Evolutionary conservation across 176 grass and related monocot genomes (phyloP), one percentile per base, ranked within the genome.

Genomic region (Areca catechu): DNA sequence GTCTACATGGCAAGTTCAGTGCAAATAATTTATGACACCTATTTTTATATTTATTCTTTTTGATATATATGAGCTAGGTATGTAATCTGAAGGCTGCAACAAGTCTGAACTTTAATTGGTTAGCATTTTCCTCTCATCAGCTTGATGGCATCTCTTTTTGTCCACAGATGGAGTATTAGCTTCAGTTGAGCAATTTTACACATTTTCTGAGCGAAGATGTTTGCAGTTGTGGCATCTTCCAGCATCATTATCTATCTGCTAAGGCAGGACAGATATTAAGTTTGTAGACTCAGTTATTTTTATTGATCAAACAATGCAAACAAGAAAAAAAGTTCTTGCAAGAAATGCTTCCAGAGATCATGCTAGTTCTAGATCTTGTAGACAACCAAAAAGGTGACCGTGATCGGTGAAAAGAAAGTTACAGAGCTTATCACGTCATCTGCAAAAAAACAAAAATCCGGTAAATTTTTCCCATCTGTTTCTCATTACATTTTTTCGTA

Each of bases 361-460:
- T 71, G 69, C 61, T 17, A 81, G 49, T 62, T 17, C 71, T 20
- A 76, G 71, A 68, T 43, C 71, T 61, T 65, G 54, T 23, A 84
- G 64, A 50, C 62, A 66, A 70, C 73, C 77, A 21, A 85, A 83
- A 84, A 64, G 77, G 29, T 60, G 58, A 66, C 57, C n/a, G 19
- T 71, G 68, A 59, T 51, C 34, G 48, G 65, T 80, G 81, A 91
- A 49, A 91, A 88, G 75, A 97, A 91, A 80, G 87, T 97, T 69
- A 65, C 82, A 48, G 93, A 91, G 70, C 65, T 97, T 23, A 97
- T 97, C 17, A 80, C 93, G 15, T 91, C 92, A 75, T 97, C 93
- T 61, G 77, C 80, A 20, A 97, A 85, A 64, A 97, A 92, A 49
- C 74, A 85, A 56, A 98, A 83, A 59, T 73, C 80, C 56, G 75